A percentile compares a stretch with the other conserved stretches of the same genome.
These are phyloP conservation scores for Debaryomyces sp. DNA, from an alignment of 1,139 yeast species.

Conservation along the genomic window DNA sequence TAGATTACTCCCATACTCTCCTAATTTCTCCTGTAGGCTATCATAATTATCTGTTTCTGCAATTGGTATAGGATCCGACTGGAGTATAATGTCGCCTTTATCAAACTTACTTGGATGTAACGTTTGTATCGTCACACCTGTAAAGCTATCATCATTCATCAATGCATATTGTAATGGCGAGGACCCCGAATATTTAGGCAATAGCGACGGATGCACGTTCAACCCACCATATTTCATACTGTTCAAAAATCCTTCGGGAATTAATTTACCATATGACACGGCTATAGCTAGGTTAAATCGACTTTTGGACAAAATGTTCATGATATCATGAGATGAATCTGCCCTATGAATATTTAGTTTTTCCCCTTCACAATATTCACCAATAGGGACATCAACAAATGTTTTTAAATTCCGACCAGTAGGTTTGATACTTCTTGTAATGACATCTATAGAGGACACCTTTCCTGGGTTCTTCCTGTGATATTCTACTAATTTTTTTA, in stretches of 20 bases:
- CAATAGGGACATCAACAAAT: constrained; percentile 59
- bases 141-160: constrained; percentile 57
- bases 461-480: constrained; percentile 25
- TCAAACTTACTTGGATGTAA: constrained; percentile 88
- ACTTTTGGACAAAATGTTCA: constrained; percentile 20
- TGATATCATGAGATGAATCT: constrained; percentile 59
- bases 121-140: constrained; percentile 92
- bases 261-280: constrained; percentile 83
- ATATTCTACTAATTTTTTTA: constrained; percentile 47
- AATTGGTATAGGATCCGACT: constrained; percentile 48
- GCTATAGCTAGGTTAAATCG: constrained; percentile 73
- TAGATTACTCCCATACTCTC: constrained; percentile 60
- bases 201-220: constrained; percentile 89
- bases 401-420: constrained; percentile 65
- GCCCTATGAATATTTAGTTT: constrained; percentile 54
- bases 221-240: constrained; percentile 65
- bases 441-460: constrained; percentile 56
- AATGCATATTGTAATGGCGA: constrained; percentile 87
- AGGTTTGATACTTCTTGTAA: constrained; percentile 68
- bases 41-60: constrained; percentile 41
- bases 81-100: constrained; percentile 70
- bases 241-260: constrained; percentile 62
- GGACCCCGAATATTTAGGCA: constrained; percentile 85
- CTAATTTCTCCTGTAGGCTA: constrained; percentile 51
- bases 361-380: constrained; percentile 36